Evolutionary conservation across 768 basidiomycete genomes (phyloP).

Genomic region (Kondoa malvinella): DNA sequence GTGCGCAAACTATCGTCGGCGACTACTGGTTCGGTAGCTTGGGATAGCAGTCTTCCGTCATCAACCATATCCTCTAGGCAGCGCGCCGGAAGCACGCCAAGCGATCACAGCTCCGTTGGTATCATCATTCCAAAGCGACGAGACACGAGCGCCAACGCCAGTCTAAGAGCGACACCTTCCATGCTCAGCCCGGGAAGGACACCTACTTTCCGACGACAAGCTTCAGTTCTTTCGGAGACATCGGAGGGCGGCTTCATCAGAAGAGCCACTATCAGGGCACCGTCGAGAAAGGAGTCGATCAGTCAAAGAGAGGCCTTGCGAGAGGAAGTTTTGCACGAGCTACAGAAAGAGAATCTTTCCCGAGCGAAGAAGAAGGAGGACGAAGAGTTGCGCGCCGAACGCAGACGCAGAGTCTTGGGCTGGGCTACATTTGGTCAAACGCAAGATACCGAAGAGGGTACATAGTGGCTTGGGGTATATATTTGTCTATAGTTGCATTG

Average conservation of each 20-base stretch:
- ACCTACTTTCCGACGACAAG: not conserved
- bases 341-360: not conserved
- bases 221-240: not conserved
- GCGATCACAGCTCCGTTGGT: not conserved
- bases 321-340: not conserved
- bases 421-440: too few relatives aligned
- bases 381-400: not conserved
- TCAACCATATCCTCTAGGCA: not conserved
- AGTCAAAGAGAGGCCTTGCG: not conserved
- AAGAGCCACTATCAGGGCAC: not conserved
- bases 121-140: not conserved
- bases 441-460: too few relatives aligned
- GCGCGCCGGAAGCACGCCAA: not conserved
- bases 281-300: not conserved
- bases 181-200: not conserved
- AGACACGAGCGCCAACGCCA: not conserved
- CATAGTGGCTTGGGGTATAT: too few relatives aligned
- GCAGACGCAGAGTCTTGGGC: not conserved
- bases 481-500: too few relatives aligned
- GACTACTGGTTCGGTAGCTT: not conserved
- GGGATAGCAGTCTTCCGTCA: not conserved
- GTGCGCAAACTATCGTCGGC: not conserved
- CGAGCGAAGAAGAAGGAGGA: not conserved
- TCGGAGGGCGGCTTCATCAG: not conserved
- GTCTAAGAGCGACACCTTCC: not conserved